Percentiles rank a stretch among this genome's conserved stretches.
These are phyloP conservation scores for Trichoderma koningiopsis DNA, from an alignment of 2,329 filamentous ascomycete species.

Conservation along the genomic window DNA sequence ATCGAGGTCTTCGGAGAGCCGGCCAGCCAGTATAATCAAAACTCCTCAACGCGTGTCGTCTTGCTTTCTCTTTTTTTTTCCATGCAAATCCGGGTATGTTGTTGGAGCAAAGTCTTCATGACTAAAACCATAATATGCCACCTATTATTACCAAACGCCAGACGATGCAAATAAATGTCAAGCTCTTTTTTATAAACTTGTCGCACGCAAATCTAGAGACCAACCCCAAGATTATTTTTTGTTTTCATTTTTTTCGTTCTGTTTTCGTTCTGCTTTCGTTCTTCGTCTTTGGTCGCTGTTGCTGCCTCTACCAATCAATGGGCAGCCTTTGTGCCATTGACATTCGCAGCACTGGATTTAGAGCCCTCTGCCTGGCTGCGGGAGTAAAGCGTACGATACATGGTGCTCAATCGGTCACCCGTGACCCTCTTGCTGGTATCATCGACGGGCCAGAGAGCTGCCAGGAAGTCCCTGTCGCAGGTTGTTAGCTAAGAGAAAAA, in stretches of 20 bases:
- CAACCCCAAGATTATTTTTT: neutral
- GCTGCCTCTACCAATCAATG: constrained; percentile 15
- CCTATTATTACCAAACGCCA: constrained; percentile 32
- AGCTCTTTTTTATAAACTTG: constrained; percentile 26
- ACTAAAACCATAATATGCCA: constrained; percentile 31
- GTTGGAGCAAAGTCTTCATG: constrained; percentile 31
- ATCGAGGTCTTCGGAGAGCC: constrained; percentile 21
- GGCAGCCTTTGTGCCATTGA: constrained; percentile 38
- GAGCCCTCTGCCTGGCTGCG: constrained; percentile 38
- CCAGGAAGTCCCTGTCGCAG: constrained; percentile 47
- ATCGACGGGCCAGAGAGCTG: constrained; percentile 50
- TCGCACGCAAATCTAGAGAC: constrained; percentile 22
- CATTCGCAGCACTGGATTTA: constrained; percentile 35
- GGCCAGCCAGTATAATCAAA: constrained; percentile 26
- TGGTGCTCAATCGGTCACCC: constrained; percentile 47
- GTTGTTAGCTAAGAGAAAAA: constrained; percentile 29
- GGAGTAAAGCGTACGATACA: constrained; percentile 46
- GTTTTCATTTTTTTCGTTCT: neutral
- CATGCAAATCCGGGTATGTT: constrained; percentile 37
- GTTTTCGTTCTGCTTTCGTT: neutral
- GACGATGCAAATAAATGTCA: constrained; percentile 34
- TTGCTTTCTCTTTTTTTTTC: constrained; percentile 22
- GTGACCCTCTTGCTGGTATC: constrained; percentile 48
- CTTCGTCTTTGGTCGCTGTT: neutral
- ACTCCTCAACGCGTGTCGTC: constrained; percentile 30